Conservation (phyloP, 345 rosid genomes). For the Sonneratia caseolaris region DNA sequence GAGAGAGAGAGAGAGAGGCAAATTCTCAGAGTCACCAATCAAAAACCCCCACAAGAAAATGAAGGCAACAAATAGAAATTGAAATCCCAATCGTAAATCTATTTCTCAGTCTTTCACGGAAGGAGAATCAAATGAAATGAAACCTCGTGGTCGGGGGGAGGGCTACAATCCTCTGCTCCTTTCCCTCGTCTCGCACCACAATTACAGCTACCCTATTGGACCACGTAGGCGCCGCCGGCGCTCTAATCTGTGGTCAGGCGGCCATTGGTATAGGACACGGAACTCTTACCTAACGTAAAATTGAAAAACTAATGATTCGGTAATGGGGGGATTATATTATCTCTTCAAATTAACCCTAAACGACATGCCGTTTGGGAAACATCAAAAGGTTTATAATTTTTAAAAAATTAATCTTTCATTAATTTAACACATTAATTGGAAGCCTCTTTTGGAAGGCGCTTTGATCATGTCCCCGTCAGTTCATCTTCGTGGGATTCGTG, state of each 20-base stretch:
- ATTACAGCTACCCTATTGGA: constrained; percentile 2
- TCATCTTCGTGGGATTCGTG: no score
- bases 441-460: no score
- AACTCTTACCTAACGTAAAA: constrained; percentile 5
- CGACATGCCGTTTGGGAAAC: background rate
- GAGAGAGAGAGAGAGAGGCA: no score
- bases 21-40: background rate
- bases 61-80: background rate
- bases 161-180: constrained; percentile 7
- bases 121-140: background rate
- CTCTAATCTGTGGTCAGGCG: background rate
- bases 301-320: background rate
- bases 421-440: no score
- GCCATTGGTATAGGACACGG: background rate
- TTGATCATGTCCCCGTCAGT: no score
- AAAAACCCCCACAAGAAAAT: background rate
- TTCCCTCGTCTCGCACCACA: background rate
- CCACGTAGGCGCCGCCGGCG: constrained; percentile 4
- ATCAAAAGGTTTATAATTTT: background rate
- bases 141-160: background rate
- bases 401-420: no score
- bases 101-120: no score
- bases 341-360: no score
- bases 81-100: background rate
- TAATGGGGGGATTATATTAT: background rate